phyloP scores from a whole-genome alignment of 2,329 filamentous ascomycete genomes.

The Arthroderma sp. region DNA sequence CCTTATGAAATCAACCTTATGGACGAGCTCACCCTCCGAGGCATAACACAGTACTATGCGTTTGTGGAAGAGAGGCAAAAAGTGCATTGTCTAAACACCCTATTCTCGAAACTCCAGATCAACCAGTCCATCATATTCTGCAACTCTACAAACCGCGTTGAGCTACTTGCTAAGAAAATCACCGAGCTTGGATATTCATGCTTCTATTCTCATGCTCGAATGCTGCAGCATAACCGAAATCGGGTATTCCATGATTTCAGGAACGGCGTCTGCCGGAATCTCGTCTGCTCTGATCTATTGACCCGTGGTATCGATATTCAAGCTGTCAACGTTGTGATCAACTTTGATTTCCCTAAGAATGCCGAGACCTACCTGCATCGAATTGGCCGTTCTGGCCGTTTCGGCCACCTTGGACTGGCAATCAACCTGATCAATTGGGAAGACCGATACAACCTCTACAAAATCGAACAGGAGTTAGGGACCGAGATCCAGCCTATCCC shows the following conservation, averaged over 20 bases:
- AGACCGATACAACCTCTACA: conserved; percentile 96
- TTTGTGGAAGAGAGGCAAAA: conserved; percentile 99
- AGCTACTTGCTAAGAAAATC: conserved; percentile 96
- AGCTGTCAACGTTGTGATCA: conserved; percentile 98
- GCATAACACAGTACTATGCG: conserved; percentile 98
- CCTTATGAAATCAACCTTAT: conserved; percentile 99
- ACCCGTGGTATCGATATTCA: conserved; percentile 99
- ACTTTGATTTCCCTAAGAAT: conserved; percentile 99
- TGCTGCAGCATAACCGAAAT: conserved; percentile 90
- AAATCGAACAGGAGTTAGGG: conserved; percentile 92
- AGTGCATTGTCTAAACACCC: conserved; percentile 95
- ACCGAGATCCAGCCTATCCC: conserved; percentile 98
- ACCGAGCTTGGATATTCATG: conserved; percentile 98
- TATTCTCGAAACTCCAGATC: conserved; percentile 98
- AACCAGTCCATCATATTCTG: conserved; percentile 99
- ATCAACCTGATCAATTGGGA: conserved; percentile 99
- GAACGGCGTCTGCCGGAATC: conserved; percentile 92
- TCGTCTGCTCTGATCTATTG: conserved; percentile 93
- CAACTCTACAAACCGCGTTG: conserved; percentile 97
- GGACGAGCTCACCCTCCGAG: conserved; percentile 94
- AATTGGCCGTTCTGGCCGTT: conserved; percentile 93
- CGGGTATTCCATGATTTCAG: conserved; percentile 99
- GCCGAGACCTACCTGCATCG: conserved; percentile 97
- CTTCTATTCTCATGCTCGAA: conserved; percentile 97
- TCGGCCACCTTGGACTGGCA: conserved; percentile 89